These are phyloP conservation scores for Diaporthe citriasiana DNA, from an alignment of 2,329 filamentous ascomycete species.

Conservation along the genomic window DNA sequence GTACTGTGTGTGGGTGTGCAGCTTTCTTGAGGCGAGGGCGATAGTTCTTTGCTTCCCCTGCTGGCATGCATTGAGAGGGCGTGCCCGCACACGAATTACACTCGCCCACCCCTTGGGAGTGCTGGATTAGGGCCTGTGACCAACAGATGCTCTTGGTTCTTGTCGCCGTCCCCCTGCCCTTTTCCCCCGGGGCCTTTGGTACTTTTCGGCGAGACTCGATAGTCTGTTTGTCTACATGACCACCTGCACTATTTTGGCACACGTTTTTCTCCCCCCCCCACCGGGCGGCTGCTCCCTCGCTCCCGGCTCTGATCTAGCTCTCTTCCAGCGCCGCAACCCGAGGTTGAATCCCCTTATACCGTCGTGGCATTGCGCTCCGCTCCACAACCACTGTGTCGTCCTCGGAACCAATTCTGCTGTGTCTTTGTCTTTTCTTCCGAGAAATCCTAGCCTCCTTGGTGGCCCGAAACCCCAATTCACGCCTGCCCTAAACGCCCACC, in stretches of 20 bases:
- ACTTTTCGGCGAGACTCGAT: not conserved
- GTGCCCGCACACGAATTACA: slow-evolving; percentile 12
- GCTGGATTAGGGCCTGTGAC: not conserved
- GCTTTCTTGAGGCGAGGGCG: not conserved
- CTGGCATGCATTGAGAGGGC: not conserved
- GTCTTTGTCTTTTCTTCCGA: not conserved
- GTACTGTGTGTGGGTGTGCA: slow-evolving; percentile 7
- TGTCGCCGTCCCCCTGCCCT: not conserved
- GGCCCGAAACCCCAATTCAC: not conserved
- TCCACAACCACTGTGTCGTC: slow-evolving; percentile 13
- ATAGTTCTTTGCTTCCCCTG: slow-evolving; percentile 7
- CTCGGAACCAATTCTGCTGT: not conserved
- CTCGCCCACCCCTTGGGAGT: not conserved
- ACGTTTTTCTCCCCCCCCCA: not conserved
- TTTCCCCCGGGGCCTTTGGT: not conserved
- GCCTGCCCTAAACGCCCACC: not conserved
- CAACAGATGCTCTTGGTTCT: not conserved
- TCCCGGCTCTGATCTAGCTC: slow-evolving; percentile 21
- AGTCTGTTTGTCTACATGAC: slow-evolving; percentile 10
- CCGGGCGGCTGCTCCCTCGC: slow-evolving; percentile 15
- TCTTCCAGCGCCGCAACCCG: not conserved
- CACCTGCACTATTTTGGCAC: slow-evolving; percentile 8
- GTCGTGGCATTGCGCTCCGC: not conserved
- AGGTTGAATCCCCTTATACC: slow-evolving; percentile 3
- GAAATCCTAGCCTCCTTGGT: not conserved